phyloP scores from a whole-genome alignment of 225 moss, liverwort and hornwort genomes.

The Pseudoscleropodium purum region DNA sequence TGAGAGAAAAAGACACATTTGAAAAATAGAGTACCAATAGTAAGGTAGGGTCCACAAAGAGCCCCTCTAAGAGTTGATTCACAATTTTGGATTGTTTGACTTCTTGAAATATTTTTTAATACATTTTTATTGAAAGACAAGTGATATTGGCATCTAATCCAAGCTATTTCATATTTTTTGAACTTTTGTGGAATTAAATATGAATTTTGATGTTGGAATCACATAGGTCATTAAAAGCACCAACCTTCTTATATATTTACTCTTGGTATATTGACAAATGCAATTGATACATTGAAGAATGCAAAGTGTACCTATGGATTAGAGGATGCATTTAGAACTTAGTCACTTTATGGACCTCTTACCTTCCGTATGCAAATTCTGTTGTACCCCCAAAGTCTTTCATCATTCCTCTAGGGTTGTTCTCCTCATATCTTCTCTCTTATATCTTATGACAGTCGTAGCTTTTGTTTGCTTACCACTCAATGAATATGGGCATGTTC shows the following conservation, averaged over 20 bases:
- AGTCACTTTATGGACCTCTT: not conserved
- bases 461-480: not conserved
- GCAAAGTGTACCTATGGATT: not conserved
- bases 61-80: not conserved
- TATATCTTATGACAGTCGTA: not conserved
- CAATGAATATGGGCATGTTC: not conserved
- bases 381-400: not conserved
- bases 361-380: not conserved
- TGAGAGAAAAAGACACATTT: not conserved
- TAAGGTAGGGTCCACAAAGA: not conserved
- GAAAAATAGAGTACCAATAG: not conserved
- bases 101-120: not conserved
- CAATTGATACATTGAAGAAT: not conserved
- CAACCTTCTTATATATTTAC: not conserved
- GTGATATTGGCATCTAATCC: no score
- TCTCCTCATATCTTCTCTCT: no score
- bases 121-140: not conserved
- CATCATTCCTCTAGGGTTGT: not conserved
- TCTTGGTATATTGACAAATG: not conserved
- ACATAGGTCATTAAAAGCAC: no score
- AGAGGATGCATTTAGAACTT: not conserved
- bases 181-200: no score
- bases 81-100: not conserved
- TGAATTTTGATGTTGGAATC: no score
- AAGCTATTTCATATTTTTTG: not conserved